These are phyloP conservation scores for Periconia digitata DNA, from an alignment of 2,329 filamentous ascomycete genomes.

Conservation along the genomic window DNA sequence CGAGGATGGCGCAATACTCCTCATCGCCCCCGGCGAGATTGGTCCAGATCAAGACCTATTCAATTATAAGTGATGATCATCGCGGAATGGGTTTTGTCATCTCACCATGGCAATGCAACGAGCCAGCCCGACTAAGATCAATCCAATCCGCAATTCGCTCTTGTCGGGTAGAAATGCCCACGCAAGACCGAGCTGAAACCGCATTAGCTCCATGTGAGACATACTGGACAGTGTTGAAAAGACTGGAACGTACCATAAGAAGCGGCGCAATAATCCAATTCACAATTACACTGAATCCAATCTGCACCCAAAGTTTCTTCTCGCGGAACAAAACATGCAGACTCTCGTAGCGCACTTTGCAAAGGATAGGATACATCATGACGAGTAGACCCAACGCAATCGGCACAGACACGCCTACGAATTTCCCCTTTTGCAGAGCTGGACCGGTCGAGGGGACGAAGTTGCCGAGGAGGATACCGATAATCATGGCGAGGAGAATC, in stretches of 20 bases:
- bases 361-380: slow-evolving; percentile 89
- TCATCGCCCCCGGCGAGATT: slow-evolving; percentile 69
- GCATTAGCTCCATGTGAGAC: neutral
- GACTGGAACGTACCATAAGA: slow-evolving; percentile 65
- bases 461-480: slow-evolving; percentile 73
- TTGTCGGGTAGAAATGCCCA: slow-evolving; percentile 51
- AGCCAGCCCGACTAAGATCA: slow-evolving; percentile 76
- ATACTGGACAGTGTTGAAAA: neutral
- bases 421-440: slow-evolving; percentile 66
- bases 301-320: slow-evolving; percentile 68
- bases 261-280: slow-evolving; percentile 85
- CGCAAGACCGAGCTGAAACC: slow-evolving; percentile 58
- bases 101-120: slow-evolving; percentile 80
- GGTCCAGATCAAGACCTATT: slow-evolving; percentile 69
- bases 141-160: slow-evolving; percentile 53
- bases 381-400: slow-evolving; percentile 76
- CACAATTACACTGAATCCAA: slow-evolving; percentile 69
- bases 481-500: slow-evolving; percentile 74
- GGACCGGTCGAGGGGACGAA: slow-evolving; percentile 64
- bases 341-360: slow-evolving; percentile 75
- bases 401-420: slow-evolving; percentile 67
- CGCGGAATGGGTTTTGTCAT: neutral
- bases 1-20: slow-evolving; percentile 70
- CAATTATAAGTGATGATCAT: neutral
- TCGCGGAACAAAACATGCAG: slow-evolving; percentile 65